phyloP scores from a whole-genome alignment of 2,329 filamentous ascomycete species.

The Xylaria sp. region DNA sequence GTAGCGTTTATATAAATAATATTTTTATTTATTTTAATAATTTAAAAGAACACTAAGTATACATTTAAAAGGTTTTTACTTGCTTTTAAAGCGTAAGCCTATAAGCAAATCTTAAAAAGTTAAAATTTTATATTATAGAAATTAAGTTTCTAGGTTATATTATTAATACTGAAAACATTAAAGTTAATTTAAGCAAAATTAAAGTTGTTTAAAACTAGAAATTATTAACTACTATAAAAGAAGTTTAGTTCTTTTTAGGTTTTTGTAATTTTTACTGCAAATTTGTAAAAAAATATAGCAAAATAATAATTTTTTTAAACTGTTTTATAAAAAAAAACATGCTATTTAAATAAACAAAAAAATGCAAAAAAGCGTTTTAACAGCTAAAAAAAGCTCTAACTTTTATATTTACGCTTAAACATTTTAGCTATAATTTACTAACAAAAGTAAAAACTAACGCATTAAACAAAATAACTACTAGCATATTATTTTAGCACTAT shows the following conservation, averaged over 20 bases:
- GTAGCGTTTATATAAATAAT: not conserved
- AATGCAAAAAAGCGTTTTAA: not conserved
- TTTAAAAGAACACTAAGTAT: no score
- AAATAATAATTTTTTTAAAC: not conserved
- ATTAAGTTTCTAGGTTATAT: no score
- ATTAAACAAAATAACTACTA: not conserved
- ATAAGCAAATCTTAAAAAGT: not conserved
- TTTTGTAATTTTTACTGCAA: not conserved
- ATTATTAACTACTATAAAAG: not conserved
- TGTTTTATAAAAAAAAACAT: not conserved
- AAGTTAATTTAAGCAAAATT: not conserved
- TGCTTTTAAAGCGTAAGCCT: not conserved
- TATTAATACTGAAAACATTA: no score
- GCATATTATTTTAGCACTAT: not conserved
- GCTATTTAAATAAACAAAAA: not conserved
- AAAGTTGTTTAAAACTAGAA: not conserved
- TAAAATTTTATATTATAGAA: not conserved
- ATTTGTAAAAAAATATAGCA: constrained; percentile 3
- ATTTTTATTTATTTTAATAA: constrained; percentile 3
- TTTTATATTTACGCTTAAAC: not conserved
- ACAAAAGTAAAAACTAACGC: not conserved
- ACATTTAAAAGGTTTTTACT: not conserved
- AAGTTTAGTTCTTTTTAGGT: not conserved
- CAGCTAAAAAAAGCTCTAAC: not conserved
- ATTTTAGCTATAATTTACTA: not conserved